Evolutionary conservation across 2,329 filamentous ascomycete species (phyloP).

Genomic region (Calonectria naviculata): DNA sequence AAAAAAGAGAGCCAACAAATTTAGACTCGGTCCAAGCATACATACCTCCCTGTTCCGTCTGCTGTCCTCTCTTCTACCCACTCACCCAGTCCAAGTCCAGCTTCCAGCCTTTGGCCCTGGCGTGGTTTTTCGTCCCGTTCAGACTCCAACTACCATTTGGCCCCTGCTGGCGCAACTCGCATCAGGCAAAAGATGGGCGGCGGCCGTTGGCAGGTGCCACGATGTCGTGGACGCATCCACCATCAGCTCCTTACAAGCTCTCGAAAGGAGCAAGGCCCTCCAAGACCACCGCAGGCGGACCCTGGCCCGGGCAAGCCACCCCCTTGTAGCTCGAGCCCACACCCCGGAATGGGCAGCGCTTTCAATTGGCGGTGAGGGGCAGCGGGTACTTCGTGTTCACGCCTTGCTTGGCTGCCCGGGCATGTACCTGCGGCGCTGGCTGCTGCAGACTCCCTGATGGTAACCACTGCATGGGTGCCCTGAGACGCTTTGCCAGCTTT

Average conservation of each 20-base stretch:
- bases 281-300: neutral
- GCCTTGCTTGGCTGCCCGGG: conserved; percentile 12
- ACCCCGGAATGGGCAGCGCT: conserved; percentile 29
- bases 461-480: conserved; percentile 9
- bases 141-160: neutral
- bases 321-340: conserved; percentile 36
- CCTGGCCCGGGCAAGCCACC: conserved; percentile 23
- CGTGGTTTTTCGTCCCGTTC: conserved; percentile 3
- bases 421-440: conserved; percentile 20
- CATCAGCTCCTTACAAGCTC: neutral
- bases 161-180: neutral
- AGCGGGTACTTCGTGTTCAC: conserved; percentile 25
- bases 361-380: conserved; percentile 44
- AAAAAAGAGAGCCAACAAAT: neutral
- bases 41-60: neutral
- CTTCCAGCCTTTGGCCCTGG: neutral
- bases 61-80: neutral
- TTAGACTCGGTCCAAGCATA: conserved; percentile 1
- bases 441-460: conserved; percentile 7
- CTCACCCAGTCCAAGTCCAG: neutral
- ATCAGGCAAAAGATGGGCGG: conserved; percentile 4
- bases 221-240: conserved; percentile 2
- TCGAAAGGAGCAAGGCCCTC: neutral
- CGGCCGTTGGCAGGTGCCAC: conserved; percentile 24
- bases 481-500: conserved; percentile 18